Conservation (phyloP, 2,329 filamentous ascomycete genomes). For the Pseudogymnoascus sp. region DNA sequence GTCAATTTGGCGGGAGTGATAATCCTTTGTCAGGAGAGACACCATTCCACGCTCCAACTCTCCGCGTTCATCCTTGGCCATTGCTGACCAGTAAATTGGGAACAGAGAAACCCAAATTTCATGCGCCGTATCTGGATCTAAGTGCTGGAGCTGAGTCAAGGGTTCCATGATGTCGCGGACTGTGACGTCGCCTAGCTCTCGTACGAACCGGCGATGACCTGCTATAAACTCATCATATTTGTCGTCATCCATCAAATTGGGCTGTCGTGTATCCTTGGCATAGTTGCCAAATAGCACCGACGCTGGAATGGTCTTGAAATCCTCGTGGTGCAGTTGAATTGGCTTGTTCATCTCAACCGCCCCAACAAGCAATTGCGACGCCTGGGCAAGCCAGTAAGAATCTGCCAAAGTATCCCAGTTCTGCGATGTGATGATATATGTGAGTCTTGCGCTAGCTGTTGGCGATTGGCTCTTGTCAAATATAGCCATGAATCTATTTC, state of each 20-base stretch:
- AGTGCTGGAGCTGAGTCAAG: constrained; percentile 84
- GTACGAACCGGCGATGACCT: constrained; percentile 74
- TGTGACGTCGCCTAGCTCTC: constrained; percentile 78
- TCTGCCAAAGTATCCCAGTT: constrained; percentile 96
- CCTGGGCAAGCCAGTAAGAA: constrained; percentile 95
- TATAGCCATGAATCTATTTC: constrained; percentile 91
- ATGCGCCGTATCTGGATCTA: constrained; percentile 73
- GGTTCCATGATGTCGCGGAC: constrained; percentile 85
- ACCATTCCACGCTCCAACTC: constrained; percentile 91
- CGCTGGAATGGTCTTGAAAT: constrained; percentile 71
- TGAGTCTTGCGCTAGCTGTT: constrained; percentile 78
- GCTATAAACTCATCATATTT: constrained; percentile 74
- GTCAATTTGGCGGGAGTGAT: constrained; percentile 88
- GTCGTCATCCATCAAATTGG: constrained; percentile 70
- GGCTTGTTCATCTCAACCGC: constrained; percentile 79
- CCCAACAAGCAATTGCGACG: constrained; percentile 85
- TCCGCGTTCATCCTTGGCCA: constrained; percentile 77
- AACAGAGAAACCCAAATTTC: constrained; percentile 89
- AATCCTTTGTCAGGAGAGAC: constrained; percentile 87
- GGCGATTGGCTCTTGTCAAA: constrained; percentile 94
- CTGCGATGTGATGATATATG: constrained; percentile 83
- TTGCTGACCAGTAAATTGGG: constrained; percentile 87
- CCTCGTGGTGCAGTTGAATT: constrained; percentile 72
- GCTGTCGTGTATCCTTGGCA: constrained; percentile 58
- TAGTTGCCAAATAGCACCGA: constrained; percentile 70